Evolutionary conservation across 2,329 filamentous ascomycete species (phyloP).

Genomic region (Aureobasidium sp.): DNA sequence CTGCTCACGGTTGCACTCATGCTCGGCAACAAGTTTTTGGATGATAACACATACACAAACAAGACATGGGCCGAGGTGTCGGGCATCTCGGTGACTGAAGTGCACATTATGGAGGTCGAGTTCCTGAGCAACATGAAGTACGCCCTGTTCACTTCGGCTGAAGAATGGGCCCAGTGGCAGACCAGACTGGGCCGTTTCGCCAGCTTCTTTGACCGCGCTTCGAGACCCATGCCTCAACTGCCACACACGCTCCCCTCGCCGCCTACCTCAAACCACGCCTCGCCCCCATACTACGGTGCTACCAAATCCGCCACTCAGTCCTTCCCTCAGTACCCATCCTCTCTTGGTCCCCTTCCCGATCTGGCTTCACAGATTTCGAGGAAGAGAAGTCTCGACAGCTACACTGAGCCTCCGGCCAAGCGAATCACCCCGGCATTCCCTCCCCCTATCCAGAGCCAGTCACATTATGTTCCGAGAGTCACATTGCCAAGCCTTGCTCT

Average conservation of each 20-base stretch:
- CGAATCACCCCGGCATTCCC: constrained; percentile 26
- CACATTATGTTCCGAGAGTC: constrained; percentile 28
- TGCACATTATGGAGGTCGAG: constrained; percentile 99
- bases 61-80: constrained; percentile 99
- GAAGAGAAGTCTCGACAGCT: constrained; percentile 54
- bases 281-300: constrained; percentile 39
- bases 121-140: constrained; percentile 98
- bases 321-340: constrained; percentile 37
- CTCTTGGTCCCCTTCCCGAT: constrained; percentile 37
- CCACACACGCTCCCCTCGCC: constrained; percentile 45
- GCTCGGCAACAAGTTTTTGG: constrained; percentile 97
- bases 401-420: constrained; percentile 52
- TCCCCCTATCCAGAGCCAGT: background rate
- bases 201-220: constrained; percentile 70
- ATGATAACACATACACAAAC: constrained; percentile 99
- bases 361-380: constrained; percentile 30
- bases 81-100: constrained; percentile 85
- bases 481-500: constrained; percentile 66
- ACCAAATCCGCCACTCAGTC: constrained; percentile 19
- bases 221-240: constrained; percentile 34
- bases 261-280: constrained; percentile 44
- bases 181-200: constrained; percentile 73
- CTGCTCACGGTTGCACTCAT: constrained; percentile 91
- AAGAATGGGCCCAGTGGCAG: constrained; percentile 85
- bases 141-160: constrained; percentile 76